A percentile compares a stretch with the other conserved stretches of the same genome.
phyloP scores from a whole-genome alignment of 495 filamentous ascomycete species.

The Hypoxylon rickii region DNA sequence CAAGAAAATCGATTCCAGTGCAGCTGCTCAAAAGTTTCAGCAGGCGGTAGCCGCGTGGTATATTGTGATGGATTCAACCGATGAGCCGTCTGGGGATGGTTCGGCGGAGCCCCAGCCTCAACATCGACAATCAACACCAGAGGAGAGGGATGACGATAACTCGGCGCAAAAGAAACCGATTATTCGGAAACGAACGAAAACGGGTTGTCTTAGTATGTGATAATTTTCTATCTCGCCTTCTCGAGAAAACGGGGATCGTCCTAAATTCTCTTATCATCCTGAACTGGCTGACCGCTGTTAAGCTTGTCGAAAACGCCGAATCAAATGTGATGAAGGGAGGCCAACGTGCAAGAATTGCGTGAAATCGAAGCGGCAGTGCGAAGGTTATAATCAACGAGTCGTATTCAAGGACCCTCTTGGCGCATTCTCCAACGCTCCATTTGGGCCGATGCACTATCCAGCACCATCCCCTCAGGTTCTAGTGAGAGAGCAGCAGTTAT shows the following conservation, averaged over 20 bases:
- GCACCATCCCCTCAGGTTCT: constrained; percentile 34
- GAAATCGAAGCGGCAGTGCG: constrained; percentile 91
- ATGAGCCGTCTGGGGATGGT: constrained; percentile 17
- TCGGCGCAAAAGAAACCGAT: constrained; percentile 38
- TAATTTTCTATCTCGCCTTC: not conserved
- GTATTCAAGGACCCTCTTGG: constrained; percentile 89
- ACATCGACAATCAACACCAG: constrained; percentile 25
- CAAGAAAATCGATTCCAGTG: constrained; percentile 9
- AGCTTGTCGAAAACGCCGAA: constrained; percentile 93
- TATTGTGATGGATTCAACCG: constrained; percentile 33
- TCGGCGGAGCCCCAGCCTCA: constrained; percentile 26
- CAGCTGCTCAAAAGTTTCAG: not conserved
- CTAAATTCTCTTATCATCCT: too few species aligned
- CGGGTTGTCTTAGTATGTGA: constrained; percentile 87
- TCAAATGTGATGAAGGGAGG: constrained; percentile 96
- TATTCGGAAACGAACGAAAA: constrained; percentile 87
- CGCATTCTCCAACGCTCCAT: constrained; percentile 49
- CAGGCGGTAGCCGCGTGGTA: not conserved
- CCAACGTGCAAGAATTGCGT: constrained; percentile 89
- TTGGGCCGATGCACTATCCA: constrained; percentile 43
- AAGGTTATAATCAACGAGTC: constrained; percentile 92
- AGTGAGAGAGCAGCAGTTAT: constrained; percentile 39
- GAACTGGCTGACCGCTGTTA: constrained; percentile 25
- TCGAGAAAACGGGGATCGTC: too few species aligned
- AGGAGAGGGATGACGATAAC: constrained; percentile 37